phyloP scores from a whole-genome alignment of 208 protist species.

The Novymonas esmeraldas region DNA sequence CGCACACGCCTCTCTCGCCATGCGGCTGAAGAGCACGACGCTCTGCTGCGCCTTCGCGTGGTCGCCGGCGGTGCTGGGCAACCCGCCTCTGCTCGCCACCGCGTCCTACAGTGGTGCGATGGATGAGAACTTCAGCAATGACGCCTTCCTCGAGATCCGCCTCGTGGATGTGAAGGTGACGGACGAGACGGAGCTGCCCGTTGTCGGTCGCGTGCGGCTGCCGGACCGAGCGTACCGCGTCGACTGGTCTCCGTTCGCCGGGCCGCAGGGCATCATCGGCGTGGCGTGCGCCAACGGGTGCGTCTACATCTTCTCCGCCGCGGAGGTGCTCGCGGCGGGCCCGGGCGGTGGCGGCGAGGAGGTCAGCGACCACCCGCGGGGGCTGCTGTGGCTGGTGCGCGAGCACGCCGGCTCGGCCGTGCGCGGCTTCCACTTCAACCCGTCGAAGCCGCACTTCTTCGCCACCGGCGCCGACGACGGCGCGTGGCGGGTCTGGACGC shows the following conservation, averaged over 20 bases:
- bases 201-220: conserved; percentile 57
- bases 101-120: conserved; percentile 70
- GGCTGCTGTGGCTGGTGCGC: conserved; percentile 75
- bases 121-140: conserved; percentile 79
- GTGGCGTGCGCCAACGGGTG: conserved; percentile 62
- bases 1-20: conserved; percentile 2
- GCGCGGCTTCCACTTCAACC: conserved; percentile 94
- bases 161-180: conserved; percentile 73
- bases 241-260: conserved; percentile 74
- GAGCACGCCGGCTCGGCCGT: conserved; percentile 85
- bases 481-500: conserved; percentile 90
- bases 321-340: conserved; percentile 43
- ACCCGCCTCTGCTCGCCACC: conserved; percentile 64
- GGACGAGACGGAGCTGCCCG: conserved; percentile 70
- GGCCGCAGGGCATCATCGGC: conserved; percentile 68
- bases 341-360: conserved; percentile 29
- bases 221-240: conserved; percentile 63
- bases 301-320: conserved; percentile 76
- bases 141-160: conserved; percentile 64
- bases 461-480: conserved; percentile 72
- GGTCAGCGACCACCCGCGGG: conserved; percentile 31
- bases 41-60: conserved; percentile 79
- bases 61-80: conserved; percentile 58
- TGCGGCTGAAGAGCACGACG: conserved; percentile 67
- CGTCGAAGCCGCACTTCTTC: conserved; percentile 85